Base-by-base conservation (phyloP, 768 basidiomycete species). In the Mycena pura region DNA sequence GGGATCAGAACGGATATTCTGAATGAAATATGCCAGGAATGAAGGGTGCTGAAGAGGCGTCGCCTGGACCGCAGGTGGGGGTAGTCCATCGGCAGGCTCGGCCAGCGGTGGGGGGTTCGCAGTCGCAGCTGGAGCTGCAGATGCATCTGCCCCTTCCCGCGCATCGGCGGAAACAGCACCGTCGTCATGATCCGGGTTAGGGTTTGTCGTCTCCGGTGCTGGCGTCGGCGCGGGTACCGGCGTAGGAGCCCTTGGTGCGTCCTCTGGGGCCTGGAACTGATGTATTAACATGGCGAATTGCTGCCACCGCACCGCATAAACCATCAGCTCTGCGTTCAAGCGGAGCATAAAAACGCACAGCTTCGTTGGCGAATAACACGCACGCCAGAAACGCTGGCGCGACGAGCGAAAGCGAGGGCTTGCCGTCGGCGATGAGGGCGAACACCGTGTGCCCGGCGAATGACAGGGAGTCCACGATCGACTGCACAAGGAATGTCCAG, bases 401-500 rank as follows among this genome's bases (percentile, higher is more conserved):
- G 38, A 95, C 81, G 24, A 95, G 80, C 1, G 93, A 88, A 22
- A 96, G 73, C 1, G 93, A 93, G 2, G 93, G 85, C 28, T 88
- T 78, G 40, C 93, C 93, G 62, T 95, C 91, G 3, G 91, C 87
- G 34, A 95, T 76, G 56, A 96, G 90, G 5, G 92, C 93, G 58
- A 96, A 89, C 0, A 93, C 95, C 53, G 95, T 87, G 68, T 96
- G 93, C 0, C 90, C 91, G 19, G 92, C 91, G 71, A 96, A 96
- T 0, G 91, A 87, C 40, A 94, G 87, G 0, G 91, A 85, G 69
- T 97, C 95, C 19, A 92, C 83, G 1, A 88, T 84, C 6, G 89
- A 84, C 73, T 95, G 93, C 6, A 87, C 77, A 21, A 94, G 79
- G 71, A 96, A 93, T 1, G 89, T 86, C 89, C 92, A 95, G 7